A percentile compares a stretch with the other conserved stretches of the same genome.
These are phyloP conservation scores for Penicillium coffeae DNA, from an alignment of 495 filamentous ascomycete genomes.

Conservation along the genomic window DNA sequence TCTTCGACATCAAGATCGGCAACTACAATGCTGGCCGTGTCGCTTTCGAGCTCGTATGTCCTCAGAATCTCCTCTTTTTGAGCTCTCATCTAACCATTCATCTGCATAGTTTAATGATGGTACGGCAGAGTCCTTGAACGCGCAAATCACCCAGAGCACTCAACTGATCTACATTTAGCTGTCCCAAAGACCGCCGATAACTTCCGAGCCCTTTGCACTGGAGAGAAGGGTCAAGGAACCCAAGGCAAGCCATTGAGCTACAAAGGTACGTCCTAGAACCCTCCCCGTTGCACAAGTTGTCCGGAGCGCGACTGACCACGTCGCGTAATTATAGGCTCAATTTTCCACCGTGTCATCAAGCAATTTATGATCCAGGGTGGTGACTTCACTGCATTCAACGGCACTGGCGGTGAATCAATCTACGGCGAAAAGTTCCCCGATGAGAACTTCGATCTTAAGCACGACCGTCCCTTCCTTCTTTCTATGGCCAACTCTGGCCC, in stretches of 20 bases:
- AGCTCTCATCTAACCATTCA: no score
- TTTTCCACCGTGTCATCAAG: constrained; percentile 97
- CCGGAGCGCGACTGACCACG: constrained; percentile 4
- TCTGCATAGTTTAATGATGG: constrained; percentile 66
- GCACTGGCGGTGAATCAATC: constrained; percentile 95
- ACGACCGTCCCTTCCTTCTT: constrained; percentile 90
- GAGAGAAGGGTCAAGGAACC: constrained; percentile 84
- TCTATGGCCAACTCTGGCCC: constrained; percentile 98
- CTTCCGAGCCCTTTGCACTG: constrained; percentile 92
- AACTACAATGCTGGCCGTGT: constrained; percentile 67
- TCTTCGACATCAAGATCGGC: constrained; percentile 84
- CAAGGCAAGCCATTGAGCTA: constrained; percentile 77
- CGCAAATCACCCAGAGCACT: neutral
- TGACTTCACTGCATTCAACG: constrained; percentile 94
- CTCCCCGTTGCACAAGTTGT: constrained; percentile 1
- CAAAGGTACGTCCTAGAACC: constrained; percentile 39
- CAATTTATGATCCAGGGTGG: constrained; percentile 99
- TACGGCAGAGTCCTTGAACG: constrained; percentile 30
- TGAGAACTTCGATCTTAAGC: constrained; percentile 92
- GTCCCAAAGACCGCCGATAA: constrained; percentile 92
- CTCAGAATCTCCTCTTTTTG: no score
- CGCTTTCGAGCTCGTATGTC: constrained; percentile 71
- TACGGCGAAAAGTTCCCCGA: constrained; percentile 98
- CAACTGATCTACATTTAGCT: constrained; percentile 42
- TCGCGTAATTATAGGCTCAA: constrained; percentile 49